Conservation (phyloP, 331 rosid species). For the Arachis monticola region DNA sequence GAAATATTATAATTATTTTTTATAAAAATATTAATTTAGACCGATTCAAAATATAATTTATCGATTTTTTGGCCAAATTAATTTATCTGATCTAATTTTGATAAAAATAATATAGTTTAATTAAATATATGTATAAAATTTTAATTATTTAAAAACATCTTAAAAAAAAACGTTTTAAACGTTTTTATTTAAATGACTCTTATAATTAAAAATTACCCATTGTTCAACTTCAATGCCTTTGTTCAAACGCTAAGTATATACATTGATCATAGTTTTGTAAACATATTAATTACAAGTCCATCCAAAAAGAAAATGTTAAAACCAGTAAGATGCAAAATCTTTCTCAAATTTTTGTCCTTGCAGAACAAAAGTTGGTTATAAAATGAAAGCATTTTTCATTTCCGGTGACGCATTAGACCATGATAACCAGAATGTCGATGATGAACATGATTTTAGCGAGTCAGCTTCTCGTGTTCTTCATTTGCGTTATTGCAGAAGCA, state of each 20-base stretch:
- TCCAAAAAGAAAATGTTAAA: not conserved
- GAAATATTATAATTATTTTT: too few relatives aligned
- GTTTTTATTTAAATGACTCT: too few relatives aligned
- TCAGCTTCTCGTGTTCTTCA: conserved; percentile 37
- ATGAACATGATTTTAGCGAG: not conserved
- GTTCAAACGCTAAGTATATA: not conserved
- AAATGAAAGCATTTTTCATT: not conserved
- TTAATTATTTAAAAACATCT: too few relatives aligned
- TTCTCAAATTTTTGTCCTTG: not conserved
- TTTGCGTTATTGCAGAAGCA: conserved; percentile 37
- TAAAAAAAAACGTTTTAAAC: too few relatives aligned
- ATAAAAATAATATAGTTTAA: too few relatives aligned
- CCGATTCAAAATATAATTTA: too few relatives aligned
- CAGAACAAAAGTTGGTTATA: not conserved
- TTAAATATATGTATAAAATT: too few relatives aligned
- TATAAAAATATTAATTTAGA: too few relatives aligned
- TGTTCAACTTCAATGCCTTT: not conserved
- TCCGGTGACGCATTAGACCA: not conserved
- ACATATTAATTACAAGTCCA: not conserved
- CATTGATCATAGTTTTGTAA: not conserved
- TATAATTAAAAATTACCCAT: not conserved
- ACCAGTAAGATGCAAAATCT: not conserved
- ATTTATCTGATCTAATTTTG: too few relatives aligned
- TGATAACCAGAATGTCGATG: conserved; percentile 36
- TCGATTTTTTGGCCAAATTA: too few relatives aligned